Conservation (phyloP, 306 rosid genomes). For the Pachyrhizus erosus region DNA sequence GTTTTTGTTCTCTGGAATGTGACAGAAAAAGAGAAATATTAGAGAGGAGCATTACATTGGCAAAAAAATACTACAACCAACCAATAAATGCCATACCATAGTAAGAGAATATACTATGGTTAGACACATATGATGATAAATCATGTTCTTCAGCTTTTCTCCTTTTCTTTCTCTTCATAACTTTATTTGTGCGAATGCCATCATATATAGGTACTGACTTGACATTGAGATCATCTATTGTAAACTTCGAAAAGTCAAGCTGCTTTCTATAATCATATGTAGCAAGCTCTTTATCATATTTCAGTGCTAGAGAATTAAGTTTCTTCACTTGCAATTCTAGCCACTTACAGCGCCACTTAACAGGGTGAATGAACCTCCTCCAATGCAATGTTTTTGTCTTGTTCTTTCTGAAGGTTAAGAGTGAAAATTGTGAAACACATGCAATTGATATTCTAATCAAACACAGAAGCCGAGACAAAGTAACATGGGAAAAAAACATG, state of each 20-base stretch:
- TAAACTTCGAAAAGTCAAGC: conserved; percentile 45
- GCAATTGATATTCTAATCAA: conserved; percentile 17
- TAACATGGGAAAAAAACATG: background rate
- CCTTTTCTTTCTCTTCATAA: conserved; percentile 84
- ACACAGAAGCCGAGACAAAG: conserved; percentile 8
- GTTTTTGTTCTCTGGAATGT: conserved; percentile 52
- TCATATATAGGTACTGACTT: conserved; percentile 63
- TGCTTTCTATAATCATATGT: conserved; percentile 54
- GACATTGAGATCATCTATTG: conserved; percentile 53
- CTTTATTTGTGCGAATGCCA: conserved; percentile 51
- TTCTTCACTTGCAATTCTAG: conserved; percentile 69
- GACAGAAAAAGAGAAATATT: background rate
- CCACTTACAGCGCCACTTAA: conserved; percentile 92
- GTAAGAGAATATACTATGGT: conserved; percentile 79
- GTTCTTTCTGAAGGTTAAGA: conserved; percentile 66
- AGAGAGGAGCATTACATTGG: background rate
- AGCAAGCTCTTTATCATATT: conserved; percentile 67
- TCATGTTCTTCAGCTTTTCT: conserved; percentile 67
- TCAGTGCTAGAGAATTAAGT: conserved; percentile 58
- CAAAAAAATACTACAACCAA: conserved; percentile 16
- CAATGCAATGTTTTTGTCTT: conserved; percentile 69
- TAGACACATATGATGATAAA: conserved; percentile 55
- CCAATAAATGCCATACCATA: conserved; percentile 60
- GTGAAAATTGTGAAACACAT: conserved; percentile 21
- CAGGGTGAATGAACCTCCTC: conserved; percentile 73